These are phyloP conservation scores for Torrubiella hemipterigena DNA, from an alignment of 2,329 filamentous ascomycete genomes.

Conservation along the genomic window DNA sequence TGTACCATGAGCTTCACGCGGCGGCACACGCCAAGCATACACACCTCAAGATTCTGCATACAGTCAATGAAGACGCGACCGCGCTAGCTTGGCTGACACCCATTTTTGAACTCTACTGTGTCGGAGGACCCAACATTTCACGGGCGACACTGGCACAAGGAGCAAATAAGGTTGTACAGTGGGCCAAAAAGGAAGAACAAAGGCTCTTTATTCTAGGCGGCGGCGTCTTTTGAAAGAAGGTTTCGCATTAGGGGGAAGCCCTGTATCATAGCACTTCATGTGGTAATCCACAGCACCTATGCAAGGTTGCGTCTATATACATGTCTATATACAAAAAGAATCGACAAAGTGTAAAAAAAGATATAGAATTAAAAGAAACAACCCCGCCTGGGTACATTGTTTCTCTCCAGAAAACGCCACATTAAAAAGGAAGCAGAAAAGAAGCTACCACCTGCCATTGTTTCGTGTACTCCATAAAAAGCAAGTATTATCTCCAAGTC, in stretches of 20 bases:
- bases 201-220: slow-evolving; percentile 93
- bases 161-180: slow-evolving; percentile 81
- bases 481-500: no score
- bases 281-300: not conserved
- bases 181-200: slow-evolving; percentile 86
- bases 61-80: slow-evolving; percentile 60
- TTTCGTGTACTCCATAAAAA: no score
- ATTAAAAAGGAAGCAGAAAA: no score
- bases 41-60: slow-evolving; percentile 78
- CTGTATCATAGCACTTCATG: not conserved
- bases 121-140: slow-evolving; percentile 65
- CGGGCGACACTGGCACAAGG: slow-evolving; percentile 63
- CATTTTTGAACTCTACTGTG: slow-evolving; percentile 85
- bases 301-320: slow-evolving; percentile 1
- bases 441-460: no score
- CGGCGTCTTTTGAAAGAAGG: slow-evolving; percentile 65
- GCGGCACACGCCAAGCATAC: slow-evolving; percentile 75
- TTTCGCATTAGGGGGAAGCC: no score
- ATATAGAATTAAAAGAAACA: slow-evolving; percentile 2
- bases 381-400: no score
- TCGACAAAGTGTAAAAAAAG: no score
- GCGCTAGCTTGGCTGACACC: slow-evolving; percentile 86
- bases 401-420: no score
- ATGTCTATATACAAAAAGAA: slow-evolving; percentile 5
- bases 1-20: slow-evolving; percentile 78